These are phyloP conservation scores for Dactylis glomerata DNA, from an alignment of 176 grass and related monocot species.

Conservation along the genomic window DNA sequence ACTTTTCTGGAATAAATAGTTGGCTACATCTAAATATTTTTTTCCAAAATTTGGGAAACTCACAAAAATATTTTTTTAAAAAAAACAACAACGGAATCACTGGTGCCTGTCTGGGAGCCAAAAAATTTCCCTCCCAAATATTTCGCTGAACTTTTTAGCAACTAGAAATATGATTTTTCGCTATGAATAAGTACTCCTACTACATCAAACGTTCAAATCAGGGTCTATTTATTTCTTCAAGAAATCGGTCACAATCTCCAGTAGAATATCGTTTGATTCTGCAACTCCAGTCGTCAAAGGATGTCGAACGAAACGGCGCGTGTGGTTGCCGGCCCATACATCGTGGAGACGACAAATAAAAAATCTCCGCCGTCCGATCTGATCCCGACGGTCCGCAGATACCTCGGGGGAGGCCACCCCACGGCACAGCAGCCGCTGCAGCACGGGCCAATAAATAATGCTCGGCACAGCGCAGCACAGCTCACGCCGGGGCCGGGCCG, in stretches of 20 bases:
- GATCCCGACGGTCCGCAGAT: background rate
- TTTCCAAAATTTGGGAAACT: too few species aligned
- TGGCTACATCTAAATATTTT: too few species aligned
- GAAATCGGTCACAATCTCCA: background rate
- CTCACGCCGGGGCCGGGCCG: slow-evolving; percentile 1
- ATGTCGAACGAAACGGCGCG: background rate
- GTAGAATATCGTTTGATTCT: background rate
- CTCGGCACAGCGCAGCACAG: slow-evolving; percentile 1
- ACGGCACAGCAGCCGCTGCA: background rate
- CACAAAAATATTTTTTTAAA: too few species aligned
- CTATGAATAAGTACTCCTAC: too few species aligned
- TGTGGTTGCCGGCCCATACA: background rate
- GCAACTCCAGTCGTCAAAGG: background rate
- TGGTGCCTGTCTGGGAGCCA: too few species aligned
- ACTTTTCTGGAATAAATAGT: too few species aligned
- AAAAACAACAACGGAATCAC: too few species aligned
- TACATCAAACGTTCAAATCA: too few species aligned
- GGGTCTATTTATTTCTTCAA: background rate
- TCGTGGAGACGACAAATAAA: background rate
- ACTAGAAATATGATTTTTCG: too few species aligned
- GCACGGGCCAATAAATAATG: slow-evolving; percentile 24
- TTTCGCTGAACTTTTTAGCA: too few species aligned
- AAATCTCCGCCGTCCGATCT: background rate
- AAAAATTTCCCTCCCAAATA: too few species aligned
- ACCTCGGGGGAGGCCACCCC: background rate